Conservation (phyloP, 2,329 filamentous ascomycete species). For the Sarocladiaceae sp. region DNA sequence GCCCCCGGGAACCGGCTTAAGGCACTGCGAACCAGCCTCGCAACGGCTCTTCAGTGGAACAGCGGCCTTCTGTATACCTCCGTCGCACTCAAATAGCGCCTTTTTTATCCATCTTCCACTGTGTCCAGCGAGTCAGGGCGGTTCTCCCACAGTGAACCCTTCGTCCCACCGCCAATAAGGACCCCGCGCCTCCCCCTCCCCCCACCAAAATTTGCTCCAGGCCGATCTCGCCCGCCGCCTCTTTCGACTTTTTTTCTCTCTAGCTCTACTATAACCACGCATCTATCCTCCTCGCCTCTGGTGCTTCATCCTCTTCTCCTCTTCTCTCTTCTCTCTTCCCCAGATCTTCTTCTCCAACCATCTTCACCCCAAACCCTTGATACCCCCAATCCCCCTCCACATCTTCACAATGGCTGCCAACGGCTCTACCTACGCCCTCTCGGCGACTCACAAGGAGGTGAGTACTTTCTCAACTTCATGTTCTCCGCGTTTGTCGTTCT, state of each 20-base stretch:
- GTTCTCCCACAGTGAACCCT: background rate
- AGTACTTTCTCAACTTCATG: constrained; percentile 16
- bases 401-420: constrained; percentile 31
- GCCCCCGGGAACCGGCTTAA: background rate
- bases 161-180: background rate
- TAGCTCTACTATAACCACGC: constrained; percentile 9
- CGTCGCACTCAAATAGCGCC: background rate
- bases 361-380: constrained; percentile 7
- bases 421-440: constrained; percentile 44
- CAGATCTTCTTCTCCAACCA: background rate
- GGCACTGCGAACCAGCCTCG: background rate
- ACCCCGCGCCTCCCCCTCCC: constrained; percentile 6
- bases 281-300: constrained; percentile 1
- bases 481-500: constrained; percentile 20
- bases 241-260: constrained; percentile 5
- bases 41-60: background rate
- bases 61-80: background rate
- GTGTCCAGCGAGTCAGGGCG: constrained; percentile 1
- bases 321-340: constrained; percentile 3
- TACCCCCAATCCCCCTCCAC: constrained; percentile 9
- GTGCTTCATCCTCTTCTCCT: background rate
- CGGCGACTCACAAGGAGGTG: constrained; percentile 49
- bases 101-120: no score
- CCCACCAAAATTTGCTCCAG: constrained; percentile 7
- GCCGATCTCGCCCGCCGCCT: constrained; percentile 9